Evolutionary conservation across 2,329 filamentous ascomycete species (phyloP).

Genomic region (Trichoderma atrobrunneum): DNA sequence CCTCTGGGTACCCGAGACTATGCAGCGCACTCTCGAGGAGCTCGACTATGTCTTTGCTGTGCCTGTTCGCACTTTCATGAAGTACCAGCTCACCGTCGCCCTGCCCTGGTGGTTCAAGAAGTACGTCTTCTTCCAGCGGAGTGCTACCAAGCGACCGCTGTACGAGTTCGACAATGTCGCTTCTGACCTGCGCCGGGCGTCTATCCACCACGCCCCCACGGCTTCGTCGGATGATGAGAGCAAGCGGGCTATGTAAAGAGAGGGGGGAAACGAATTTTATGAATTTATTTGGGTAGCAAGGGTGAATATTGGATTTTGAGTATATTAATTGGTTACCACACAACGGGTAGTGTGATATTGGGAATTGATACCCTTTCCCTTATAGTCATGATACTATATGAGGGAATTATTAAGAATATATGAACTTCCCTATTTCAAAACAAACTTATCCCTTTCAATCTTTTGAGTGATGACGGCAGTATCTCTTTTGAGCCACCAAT

Average conservation of each 20-base stretch:
- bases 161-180: slow-evolving; percentile 37
- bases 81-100: slow-evolving; percentile 35
- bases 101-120: slow-evolving; percentile 35
- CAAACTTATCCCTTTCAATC: not conserved
- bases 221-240: slow-evolving; percentile 9
- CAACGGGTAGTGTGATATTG: not conserved
- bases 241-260: not conserved
- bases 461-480: not conserved
- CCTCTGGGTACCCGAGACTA: slow-evolving; percentile 49
- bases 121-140: slow-evolving; percentile 33
- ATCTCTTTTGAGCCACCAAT: not conserved
- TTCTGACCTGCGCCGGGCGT: slow-evolving; percentile 11
- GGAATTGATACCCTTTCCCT: slow-evolving; percentile 21
- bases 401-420: slow-evolving; percentile 3
- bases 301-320: not conserved
- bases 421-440: not conserved
- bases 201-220: slow-evolving; percentile 10
- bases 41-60: slow-evolving; percentile 51
- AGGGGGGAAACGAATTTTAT: not conserved
- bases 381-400: slow-evolving; percentile 7
- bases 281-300: not conserved
- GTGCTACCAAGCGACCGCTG: slow-evolving; percentile 34
- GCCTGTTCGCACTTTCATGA: slow-evolving; percentile 41
- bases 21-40: slow-evolving; percentile 50
- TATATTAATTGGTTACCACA: not conserved